Percentiles rank a stretch among this genome's conserved stretches.
Evolutionary conservation across 2,329 filamentous ascomycete species (phyloP).

Genomic region (Bertia moriformis): DNA sequence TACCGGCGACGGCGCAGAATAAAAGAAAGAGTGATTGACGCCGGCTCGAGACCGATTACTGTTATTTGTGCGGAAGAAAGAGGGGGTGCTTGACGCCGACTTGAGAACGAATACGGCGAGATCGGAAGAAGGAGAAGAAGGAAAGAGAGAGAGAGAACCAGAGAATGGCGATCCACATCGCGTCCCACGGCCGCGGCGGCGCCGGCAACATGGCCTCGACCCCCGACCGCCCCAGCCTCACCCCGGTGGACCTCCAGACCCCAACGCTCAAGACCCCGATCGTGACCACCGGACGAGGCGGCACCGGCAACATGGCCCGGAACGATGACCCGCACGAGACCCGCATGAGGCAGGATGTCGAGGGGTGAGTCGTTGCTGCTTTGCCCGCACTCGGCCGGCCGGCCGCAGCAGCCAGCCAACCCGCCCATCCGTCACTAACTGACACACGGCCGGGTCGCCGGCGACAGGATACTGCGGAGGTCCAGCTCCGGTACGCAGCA

Average conservation of each 20-base stretch:
- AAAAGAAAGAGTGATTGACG: too few relatives aligned
- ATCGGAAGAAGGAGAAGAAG: background rate
- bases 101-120: too few relatives aligned
- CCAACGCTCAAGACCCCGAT: slow-evolving; percentile 70
- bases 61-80: too few relatives aligned
- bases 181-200: slow-evolving; percentile 64
- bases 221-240: slow-evolving; percentile 27
- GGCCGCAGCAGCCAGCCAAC: slow-evolving; percentile 9
- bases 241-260: slow-evolving; percentile 57
- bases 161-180: slow-evolving; percentile 23
- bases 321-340: slow-evolving; percentile 61
- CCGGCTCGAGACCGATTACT: too few relatives aligned
- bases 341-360: slow-evolving; percentile 70
- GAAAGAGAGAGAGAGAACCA: background rate
- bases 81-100: too few relatives aligned
- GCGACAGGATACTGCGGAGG: slow-evolving; percentile 33
- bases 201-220: slow-evolving; percentile 61
- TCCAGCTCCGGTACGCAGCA: slow-evolving; percentile 44
- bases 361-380: slow-evolving; percentile 33
- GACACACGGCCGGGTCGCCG: background rate
- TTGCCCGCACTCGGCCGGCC: too few relatives aligned
- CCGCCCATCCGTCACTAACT: slow-evolving; percentile 6
- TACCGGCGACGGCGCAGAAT: too few relatives aligned
- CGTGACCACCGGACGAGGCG: slow-evolving; percentile 81
- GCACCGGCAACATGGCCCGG: slow-evolving; percentile 72